Evolutionary conservation across 1,284 basidiomycete genomes (phyloP), one percentile per base, ranked within the genome.

Genomic region (Moniliophthora roreri): DNA sequence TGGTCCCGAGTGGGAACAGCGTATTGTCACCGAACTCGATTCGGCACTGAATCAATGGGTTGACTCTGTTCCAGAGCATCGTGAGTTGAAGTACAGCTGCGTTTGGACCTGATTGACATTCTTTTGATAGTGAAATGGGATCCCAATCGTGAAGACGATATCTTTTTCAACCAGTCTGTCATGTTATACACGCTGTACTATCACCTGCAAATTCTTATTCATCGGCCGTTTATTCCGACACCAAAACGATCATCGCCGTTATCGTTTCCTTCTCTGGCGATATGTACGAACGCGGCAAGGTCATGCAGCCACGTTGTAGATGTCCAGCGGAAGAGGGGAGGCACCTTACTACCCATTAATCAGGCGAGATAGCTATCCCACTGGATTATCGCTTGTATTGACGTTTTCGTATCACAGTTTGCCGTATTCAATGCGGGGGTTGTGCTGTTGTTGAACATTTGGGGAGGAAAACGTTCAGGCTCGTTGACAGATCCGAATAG

Each of bases 201-300:
- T 63, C 75, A 84, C 53, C 72, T 85, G 9, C 87, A 87, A 60
- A 91, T 93, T 62, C 75, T 87, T 39, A 83, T 91, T 38, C 91
- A 93, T 63, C 79, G 91, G 7, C 87, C 88, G 0, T 93, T 92
- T 69, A 91, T 46, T 15, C 44, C 44, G n/a, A 28, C 44, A 32
- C 44, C 93, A 51, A 87, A 88, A 45, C 80, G 80, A 54, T 77
- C 78, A 0, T 79, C 81, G 0, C 72, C 79, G 0, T 65, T 85
- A 1, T 74, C 82, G 65, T 84, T 74, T 53, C 87, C 91, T 0
- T 90, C 89, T 0, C 75, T 93, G 15, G 85, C 89, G 0, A 92
- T 93, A 47, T 93, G 91, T 66, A 86, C 86, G 18, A 92, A 90
- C 57, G 91, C 91, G 1, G 88, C 91, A 0, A 75, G 90, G 16